phyloP scores from a whole-genome alignment of 2,329 filamentous ascomycete species.

The Didymellaceae sp. region DNA sequence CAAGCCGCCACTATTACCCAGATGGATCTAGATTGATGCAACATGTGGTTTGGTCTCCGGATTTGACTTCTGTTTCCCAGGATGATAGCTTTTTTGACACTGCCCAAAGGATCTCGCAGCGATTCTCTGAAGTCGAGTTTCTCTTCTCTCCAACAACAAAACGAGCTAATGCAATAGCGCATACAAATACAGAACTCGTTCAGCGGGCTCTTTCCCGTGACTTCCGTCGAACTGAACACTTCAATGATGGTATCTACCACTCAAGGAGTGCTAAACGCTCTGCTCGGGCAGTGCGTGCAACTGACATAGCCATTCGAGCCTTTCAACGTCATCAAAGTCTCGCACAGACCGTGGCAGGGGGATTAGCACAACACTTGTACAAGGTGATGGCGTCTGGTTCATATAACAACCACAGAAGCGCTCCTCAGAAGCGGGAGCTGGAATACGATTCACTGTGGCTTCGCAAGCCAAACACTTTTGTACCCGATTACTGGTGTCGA shows the following conservation, averaged over 20 bases:
- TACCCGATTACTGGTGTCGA: background rate
- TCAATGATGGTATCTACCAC: background rate
- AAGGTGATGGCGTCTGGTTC: background rate
- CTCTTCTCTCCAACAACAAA: background rate
- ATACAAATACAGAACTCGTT: background rate
- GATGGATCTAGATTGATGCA: conserved; percentile 52
- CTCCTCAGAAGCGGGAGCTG: background rate
- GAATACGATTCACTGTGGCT: background rate
- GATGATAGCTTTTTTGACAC: background rate
- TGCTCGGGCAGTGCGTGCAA: background rate
- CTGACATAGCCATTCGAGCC: background rate
- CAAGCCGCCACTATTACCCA: conserved; percentile 54
- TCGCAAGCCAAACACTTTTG: background rate
- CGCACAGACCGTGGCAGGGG: no score
- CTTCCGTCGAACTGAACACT: background rate
- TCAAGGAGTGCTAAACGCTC: background rate
- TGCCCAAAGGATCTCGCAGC: background rate
- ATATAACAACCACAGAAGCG: background rate
- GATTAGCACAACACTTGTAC: background rate
- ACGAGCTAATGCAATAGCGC: background rate
- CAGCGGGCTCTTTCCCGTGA: background rate
- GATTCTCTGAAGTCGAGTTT: background rate
- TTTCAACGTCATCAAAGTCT: no score
- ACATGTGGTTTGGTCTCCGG: conserved; percentile 50
- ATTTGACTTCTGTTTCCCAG: conserved; percentile 38